These are phyloP conservation scores for Mycosphaerella sp. DNA, from an alignment of 2,329 filamentous ascomycete species.

Conservation along the genomic window DNA sequence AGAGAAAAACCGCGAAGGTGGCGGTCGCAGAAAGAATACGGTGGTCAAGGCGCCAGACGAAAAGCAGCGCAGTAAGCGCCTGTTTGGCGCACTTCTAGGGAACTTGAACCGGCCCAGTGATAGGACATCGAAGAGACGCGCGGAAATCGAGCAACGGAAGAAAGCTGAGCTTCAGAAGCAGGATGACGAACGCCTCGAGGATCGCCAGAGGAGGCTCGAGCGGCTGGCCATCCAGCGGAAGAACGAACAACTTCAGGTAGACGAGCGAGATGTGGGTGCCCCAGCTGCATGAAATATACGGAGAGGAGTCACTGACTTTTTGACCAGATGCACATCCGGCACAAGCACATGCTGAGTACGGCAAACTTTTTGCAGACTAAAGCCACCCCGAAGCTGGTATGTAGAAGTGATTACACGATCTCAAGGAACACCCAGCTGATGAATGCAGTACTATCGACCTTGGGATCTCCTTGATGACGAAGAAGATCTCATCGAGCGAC, in stretches of 20 bases:
- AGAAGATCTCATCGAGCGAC: constrained; percentile 62
- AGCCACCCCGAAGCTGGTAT: constrained; percentile 65
- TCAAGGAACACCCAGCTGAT: not conserved
- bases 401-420: constrained; percentile 33
- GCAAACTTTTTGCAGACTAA: constrained; percentile 69
- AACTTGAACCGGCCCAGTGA: constrained; percentile 42
- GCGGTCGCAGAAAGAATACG: constrained; percentile 21
- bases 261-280: constrained; percentile 62
- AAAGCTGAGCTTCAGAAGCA: constrained; percentile 60
- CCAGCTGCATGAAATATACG: not conserved
- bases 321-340: constrained; percentile 66
- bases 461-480: constrained; percentile 67
- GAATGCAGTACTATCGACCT: constrained; percentile 70
- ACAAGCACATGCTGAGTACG: constrained; percentile 62
- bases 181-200: constrained; percentile 62
- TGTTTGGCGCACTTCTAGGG: constrained; percentile 61
- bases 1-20: constrained; percentile 10
- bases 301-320: constrained; percentile 32
- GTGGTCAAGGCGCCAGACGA: constrained; percentile 51
- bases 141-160: constrained; percentile 77
- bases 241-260: constrained; percentile 66
- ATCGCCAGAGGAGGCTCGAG: constrained; percentile 58
- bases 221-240: constrained; percentile 47
- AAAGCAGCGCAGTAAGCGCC: constrained; percentile 71
- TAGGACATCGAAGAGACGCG: constrained; percentile 63